These are phyloP conservation scores for Candida ponderosae DNA, from an alignment of 805 yeast species.

Conservation along the genomic window DNA sequence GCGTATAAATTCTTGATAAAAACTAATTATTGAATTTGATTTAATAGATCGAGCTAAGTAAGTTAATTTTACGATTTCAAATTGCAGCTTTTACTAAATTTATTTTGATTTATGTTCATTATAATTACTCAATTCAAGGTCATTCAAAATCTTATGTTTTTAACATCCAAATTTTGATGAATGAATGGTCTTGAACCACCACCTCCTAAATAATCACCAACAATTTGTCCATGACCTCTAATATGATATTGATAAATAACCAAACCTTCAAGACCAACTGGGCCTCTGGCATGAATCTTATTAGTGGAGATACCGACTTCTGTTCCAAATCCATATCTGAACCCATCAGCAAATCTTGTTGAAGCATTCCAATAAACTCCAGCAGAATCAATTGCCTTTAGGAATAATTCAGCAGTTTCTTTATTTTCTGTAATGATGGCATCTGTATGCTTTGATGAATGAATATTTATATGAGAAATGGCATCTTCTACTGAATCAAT, in stretches of 20 bases:
- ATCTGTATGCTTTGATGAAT: conserved; percentile 96
- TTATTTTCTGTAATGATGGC: conserved; percentile 76
- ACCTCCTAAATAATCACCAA: conserved; percentile 85
- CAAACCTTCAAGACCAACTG: conserved; percentile 95
- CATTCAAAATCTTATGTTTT: conserved; percentile 20
- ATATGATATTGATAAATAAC: conserved; percentile 93
- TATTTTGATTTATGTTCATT: too few relatives aligned
- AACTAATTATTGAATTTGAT: too few relatives aligned
- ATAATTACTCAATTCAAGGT: too few relatives aligned
- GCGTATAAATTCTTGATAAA: too few relatives aligned
- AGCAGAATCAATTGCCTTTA: conserved; percentile 85
- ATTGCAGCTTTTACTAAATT: too few relatives aligned
- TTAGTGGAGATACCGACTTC: conserved; percentile 98
- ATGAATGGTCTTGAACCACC: conserved; percentile 78
- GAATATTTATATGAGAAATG: conserved; percentile 77
- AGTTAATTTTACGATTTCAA: too few relatives aligned
- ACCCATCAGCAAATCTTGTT: conserved; percentile 97
- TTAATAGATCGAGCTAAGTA: too few relatives aligned
- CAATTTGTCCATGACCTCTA: conserved; percentile 89
- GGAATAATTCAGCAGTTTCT: conserved; percentile 62
- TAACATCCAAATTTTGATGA: conserved; percentile 54
- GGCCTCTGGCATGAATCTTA: conserved; percentile 97
- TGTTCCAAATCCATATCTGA: conserved; percentile 96
- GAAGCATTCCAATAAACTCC: conserved; percentile 98
- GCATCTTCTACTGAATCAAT: conserved; percentile 61